Evolutionary conservation across 495 filamentous ascomycete genomes (phyloP), one percentile per base, ranked within the genome.

Genomic region (Xylaria intraflava): DNA sequence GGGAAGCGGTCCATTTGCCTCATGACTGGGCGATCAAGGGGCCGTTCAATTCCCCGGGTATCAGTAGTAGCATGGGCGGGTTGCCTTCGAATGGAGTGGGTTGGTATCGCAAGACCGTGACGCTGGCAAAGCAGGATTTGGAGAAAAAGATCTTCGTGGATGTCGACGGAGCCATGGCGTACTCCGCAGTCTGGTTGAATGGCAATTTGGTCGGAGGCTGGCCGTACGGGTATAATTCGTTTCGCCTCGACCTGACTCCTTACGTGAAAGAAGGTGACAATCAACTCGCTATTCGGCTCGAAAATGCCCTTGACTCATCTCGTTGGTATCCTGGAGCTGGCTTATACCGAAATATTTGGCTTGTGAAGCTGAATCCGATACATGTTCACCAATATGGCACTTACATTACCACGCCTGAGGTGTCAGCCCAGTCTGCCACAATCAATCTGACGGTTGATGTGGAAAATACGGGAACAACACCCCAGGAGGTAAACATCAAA

Each of bases 21-120:
- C 75, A 79, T 53, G 76, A 79, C 57, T 79, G 73, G 76, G 76
- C 74, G 29, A 68, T 76, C 46, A 72, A 73, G 22, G 74, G 72
- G 0, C 74, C 74, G 1, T 77, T 75, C 39, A 67, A 65, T 29
- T 61, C 65, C 2, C 60, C 78, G 3, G 67, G 67, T 6, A 76
- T 78, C 56, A 76, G 76, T 39, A 81, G 75, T 9, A 71, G 73
- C 10, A 83, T 78, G 70, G 84, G 81, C 4, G 68, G 85, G 1
- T 64, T 88, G 23, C 75, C 72, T n/a, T 57, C 58, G 6, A 65
- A 74, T 19, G 76, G 76, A 10, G 67, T 76, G 12, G 73, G 73
- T 7, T 79, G 74, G 73, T 79, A 78, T 43, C 72, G 76, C n/a
- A 66, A 65, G 23, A 74, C 64, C 0, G 22, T 79, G 16, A 59